Evolutionary conservation across 495 filamentous ascomycete species (phyloP), one percentile per base, ranked within the genome.

Genomic region (Penicillium cosmopolitanum): DNA sequence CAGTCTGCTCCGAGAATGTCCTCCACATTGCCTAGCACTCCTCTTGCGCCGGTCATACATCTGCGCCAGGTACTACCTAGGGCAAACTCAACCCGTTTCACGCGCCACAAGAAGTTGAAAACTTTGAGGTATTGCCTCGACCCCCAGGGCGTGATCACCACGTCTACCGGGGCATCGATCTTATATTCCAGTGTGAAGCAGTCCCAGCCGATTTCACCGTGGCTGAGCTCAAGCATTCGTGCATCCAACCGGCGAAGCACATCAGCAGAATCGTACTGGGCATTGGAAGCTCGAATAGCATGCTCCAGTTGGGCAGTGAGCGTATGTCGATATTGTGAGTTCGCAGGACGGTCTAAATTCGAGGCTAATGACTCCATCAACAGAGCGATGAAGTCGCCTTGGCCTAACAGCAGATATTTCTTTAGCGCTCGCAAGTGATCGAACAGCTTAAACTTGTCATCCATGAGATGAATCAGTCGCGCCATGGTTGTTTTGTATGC

Each of bases 171-270:
- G 9, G 95, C 91, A 69, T 97, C 95, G 57, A 98, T 93, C 73
- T 96, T 97, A 77, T 99, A 99, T 71, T 99, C 96, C 31, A 99
- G 84, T 1, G 96, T 99, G 75, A 99, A 99, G 73, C 95, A 96
- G 71, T 99, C 96, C 96, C 96, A 99, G 58, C 96, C 96, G 51
- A 96, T 97, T 65, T 99, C 95, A 55, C 96, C 96, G 70, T 96
- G 93, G 52, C 88, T 91, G 50, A 97, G 84, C 72, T 97, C 93
- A 38, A 97, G 84, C 91, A 98, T 96, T 48, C 96, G 90, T 13
- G 95, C 93, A 75, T 99, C 96, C 9, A 99, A 84, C 16, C 96
- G 87, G 34, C 91, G 87, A 36, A 98, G 82, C 33, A 98, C 92
- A 68, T 99, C 96, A n/a, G 89, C 85, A 9, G 87, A 86, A 74